Evolutionary conservation across 176 grass and related monocot genomes (phyloP).

Genomic region (Carex scoparia): DNA sequence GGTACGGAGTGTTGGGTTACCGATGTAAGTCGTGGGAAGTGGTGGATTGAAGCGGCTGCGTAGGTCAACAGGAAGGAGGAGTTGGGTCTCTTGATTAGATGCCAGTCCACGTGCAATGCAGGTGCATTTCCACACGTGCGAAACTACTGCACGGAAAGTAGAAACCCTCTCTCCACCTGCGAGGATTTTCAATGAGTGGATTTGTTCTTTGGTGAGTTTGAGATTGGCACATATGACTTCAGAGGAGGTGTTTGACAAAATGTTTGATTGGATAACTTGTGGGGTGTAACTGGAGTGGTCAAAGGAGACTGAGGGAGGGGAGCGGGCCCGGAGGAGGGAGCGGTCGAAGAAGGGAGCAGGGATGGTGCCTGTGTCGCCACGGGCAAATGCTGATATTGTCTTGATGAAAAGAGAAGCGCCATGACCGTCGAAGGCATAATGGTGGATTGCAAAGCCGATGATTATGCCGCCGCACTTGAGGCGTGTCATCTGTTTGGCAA

Average conservation of each 20-base stretch:
- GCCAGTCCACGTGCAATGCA: conserved; percentile 49
- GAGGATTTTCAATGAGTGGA: conserved; percentile 39
- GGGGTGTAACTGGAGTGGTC: conserved; percentile 70
- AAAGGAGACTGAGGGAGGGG: conserved; percentile 38
- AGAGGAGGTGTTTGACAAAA: conserved; percentile 27
- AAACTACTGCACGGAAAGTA: conserved; percentile 61
- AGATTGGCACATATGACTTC: conserved; percentile 13
- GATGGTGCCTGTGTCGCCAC: conserved; percentile 7
- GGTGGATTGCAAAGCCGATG: conserved; percentile 64
- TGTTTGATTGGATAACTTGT: background rate
- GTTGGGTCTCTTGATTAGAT: conserved; percentile 30
- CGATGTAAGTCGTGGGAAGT: conserved; percentile 42
- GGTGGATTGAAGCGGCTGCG: conserved; percentile 47
- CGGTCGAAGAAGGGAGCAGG: conserved; percentile 46
- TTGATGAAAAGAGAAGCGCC: conserved; percentile 62
- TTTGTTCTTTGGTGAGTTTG: conserved; percentile 51
- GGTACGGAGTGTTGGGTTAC: conserved; percentile 23
- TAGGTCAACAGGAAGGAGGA: conserved; percentile 56
- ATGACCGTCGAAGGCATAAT: conserved; percentile 52
- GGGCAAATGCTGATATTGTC: conserved; percentile 40
- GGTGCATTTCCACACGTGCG: conserved; percentile 70
- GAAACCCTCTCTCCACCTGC: conserved; percentile 35
- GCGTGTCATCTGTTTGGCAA: conserved; percentile 41
- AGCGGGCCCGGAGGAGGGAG: conserved; percentile 55
- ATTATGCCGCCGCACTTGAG: conserved; percentile 69